Conservation (phyloP, 1,139 yeast genomes). For the Kurtzmaniella quercitrusa region DNA sequence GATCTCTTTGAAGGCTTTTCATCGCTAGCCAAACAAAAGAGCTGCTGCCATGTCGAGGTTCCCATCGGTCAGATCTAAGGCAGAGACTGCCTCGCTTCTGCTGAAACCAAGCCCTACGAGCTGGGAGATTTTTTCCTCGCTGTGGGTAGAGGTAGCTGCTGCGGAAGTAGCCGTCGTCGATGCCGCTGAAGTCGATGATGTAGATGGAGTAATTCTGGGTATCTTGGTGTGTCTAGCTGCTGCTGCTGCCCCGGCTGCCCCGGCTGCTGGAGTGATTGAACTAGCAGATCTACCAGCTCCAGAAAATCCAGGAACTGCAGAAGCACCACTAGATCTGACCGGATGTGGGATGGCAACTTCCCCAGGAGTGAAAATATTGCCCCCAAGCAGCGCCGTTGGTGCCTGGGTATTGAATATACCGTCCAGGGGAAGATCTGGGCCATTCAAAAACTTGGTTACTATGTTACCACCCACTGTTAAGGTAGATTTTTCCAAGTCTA, state of each 20-base stretch:
- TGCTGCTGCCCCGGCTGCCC: constrained; percentile 20
- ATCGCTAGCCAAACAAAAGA: constrained; percentile 44
- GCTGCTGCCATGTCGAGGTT: constrained; percentile 87
- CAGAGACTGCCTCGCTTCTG: constrained; percentile 56
- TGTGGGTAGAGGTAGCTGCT: constrained; percentile 11
- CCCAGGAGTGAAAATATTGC: constrained; percentile 29
- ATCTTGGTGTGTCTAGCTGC: constrained; percentile 20
- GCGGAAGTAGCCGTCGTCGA: neutral
- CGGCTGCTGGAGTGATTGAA: constrained; percentile 10
- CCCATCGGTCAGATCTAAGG: constrained; percentile 65
- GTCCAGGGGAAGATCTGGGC: constrained; percentile 60
- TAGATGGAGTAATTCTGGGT: constrained; percentile 6
- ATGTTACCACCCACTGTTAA: constrained; percentile 66
- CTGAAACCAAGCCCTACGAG: constrained; percentile 71
- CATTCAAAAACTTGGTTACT: constrained; percentile 68
- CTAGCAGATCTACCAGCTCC: constrained; percentile 14
- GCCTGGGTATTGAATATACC: constrained; percentile 15
- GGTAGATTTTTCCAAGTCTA: constrained; percentile 68
- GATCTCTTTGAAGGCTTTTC: neutral
- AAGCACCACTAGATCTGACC: constrained; percentile 12
- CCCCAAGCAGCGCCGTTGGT: constrained; percentile 24
- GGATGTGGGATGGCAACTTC: constrained; percentile 1
- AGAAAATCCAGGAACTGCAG: neutral
- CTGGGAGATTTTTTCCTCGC: constrained; percentile 48
- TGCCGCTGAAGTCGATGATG: constrained; percentile 7